Percentiles rank a stretch among this genome's conserved stretches.
Conservation (phyloP, 192 early-diverging fungal genomes). For the Umbelopsis sp. region DNA sequence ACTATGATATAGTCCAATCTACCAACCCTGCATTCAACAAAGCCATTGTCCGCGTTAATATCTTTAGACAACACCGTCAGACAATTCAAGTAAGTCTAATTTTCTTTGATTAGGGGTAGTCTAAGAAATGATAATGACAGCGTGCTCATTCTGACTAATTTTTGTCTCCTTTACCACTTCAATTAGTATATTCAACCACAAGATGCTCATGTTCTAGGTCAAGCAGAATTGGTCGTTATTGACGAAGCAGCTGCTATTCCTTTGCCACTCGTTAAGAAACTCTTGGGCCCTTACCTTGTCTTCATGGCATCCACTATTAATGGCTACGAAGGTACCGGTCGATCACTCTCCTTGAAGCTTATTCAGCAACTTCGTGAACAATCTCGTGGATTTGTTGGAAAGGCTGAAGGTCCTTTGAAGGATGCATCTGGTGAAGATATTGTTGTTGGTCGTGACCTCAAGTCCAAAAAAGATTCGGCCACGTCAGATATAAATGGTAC, state of each 20-base stretch:
- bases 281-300: conserved; percentile 94
- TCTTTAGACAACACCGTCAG: conserved; percentile 95
- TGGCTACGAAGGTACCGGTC: conserved; percentile 98
- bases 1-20: conserved; percentile 98
- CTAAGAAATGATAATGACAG: too few relatives aligned
- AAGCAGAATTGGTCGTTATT: conserved; percentile 97
- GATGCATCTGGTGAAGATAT: conserved; percentile 25
- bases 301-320: conserved; percentile 99
- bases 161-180: not conserved
- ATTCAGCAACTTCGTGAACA: conserved; percentile 95
- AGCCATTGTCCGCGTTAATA: conserved; percentile 93
- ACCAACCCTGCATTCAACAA: conserved; percentile 96
- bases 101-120: not conserved
- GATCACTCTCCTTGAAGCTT: conserved; percentile 94
- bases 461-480: conserved; percentile 47
- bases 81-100: conserved; percentile 78
- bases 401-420: conserved; percentile 37
- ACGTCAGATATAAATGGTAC: conserved; percentile 27
- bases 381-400: conserved; percentile 68
- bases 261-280: conserved; percentile 84
- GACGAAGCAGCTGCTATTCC: conserved; percentile 99
- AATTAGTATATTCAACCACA: conserved; percentile 93
- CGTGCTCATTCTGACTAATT: too few relatives aligned
- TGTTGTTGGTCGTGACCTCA: conserved; percentile 59
- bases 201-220: conserved; percentile 88